These are phyloP conservation scores for Dryadomyces sulphureus DNA, from an alignment of 2,329 filamentous ascomycete species.

Conservation along the genomic window DNA sequence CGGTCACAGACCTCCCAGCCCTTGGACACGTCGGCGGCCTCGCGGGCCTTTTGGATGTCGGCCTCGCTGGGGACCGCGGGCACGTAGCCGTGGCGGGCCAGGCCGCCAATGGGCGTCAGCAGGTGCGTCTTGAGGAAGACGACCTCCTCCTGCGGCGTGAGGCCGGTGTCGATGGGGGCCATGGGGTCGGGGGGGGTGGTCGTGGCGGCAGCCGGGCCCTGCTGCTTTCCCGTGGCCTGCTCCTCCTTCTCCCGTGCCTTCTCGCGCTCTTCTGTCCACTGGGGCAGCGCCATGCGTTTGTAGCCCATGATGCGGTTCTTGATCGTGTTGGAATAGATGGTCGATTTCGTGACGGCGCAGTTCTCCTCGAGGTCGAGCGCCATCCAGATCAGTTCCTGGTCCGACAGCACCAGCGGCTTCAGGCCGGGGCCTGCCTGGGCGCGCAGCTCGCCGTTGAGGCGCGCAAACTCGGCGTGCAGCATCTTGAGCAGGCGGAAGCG, in stretches of 20 bases:
- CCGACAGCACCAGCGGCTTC: conserved; percentile 39
- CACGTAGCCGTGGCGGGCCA: conserved; percentile 66
- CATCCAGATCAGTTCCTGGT: conserved; percentile 52
- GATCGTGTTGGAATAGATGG: conserved; percentile 71
- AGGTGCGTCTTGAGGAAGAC: conserved; percentile 42
- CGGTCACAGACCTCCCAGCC: conserved; percentile 85
- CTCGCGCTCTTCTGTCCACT: conserved; percentile 53
- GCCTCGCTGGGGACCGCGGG: conserved; percentile 46
- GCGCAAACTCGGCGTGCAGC: conserved; percentile 49
- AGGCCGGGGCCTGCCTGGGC: conserved; percentile 35
- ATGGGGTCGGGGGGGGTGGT: no score
- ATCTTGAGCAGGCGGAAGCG: conserved; percentile 44
- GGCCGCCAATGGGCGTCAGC: conserved; percentile 44
- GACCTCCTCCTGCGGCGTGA: conserved; percentile 54
- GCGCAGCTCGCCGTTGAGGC: conserved; percentile 49
- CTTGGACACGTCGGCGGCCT: conserved; percentile 49
- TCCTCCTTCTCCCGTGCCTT: conserved; percentile 16
- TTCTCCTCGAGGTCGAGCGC: conserved; percentile 69
- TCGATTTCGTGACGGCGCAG: conserved; percentile 47
- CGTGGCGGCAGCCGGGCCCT: neutral
- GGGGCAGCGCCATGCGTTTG: conserved; percentile 55
- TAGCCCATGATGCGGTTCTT: conserved; percentile 66
- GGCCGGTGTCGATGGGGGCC: conserved; percentile 53
- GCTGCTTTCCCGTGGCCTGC: neutral
- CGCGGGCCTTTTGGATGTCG: conserved; percentile 51